Percentiles rank a stretch among this genome's conserved stretches.
These are phyloP conservation scores for Chaetomium globosum DNA, from an alignment of 2,329 filamentous ascomycete species.

Conservation along the genomic window DNA sequence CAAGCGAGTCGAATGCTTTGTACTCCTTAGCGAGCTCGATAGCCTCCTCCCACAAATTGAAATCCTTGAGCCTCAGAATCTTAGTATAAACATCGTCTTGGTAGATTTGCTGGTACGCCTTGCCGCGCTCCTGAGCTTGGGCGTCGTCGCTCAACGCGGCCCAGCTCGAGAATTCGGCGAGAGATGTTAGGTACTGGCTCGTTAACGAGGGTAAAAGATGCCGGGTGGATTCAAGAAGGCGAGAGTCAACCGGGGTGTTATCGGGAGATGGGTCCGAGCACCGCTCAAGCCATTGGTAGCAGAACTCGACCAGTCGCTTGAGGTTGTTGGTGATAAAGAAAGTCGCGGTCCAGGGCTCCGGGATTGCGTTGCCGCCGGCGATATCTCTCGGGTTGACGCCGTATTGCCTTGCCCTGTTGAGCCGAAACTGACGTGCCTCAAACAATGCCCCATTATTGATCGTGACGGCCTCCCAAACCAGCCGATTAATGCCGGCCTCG, in stretches of 20 bases:
- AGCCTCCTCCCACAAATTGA: conserved; percentile 60
- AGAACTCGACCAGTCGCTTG: conserved; percentile 62
- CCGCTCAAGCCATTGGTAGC: conserved; percentile 57
- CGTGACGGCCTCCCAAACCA: conserved; percentile 68
- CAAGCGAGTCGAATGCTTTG: conserved; percentile 57
- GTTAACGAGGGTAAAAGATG: conserved; percentile 55
- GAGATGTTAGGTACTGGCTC: conserved; percentile 57
- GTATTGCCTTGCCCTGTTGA: conserved; percentile 69
- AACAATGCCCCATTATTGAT: conserved; percentile 70
- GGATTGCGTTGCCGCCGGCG: conserved; percentile 67
- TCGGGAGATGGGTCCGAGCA: conserved; percentile 42
- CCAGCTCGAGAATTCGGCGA: conserved; percentile 58
- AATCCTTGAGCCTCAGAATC: conserved; percentile 56
- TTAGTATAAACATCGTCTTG: conserved; percentile 53
- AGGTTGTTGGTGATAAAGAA: conserved; percentile 63
- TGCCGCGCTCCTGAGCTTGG: conserved; percentile 47
- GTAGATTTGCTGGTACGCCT: conserved; percentile 54
- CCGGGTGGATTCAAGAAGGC: conserved; percentile 51
- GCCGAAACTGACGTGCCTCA: conserved; percentile 70
- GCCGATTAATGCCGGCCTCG: conserved; percentile 55
- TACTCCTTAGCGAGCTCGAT: conserved; percentile 63
- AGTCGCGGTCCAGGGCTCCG: conserved; percentile 84
- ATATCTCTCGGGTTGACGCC: conserved; percentile 68
- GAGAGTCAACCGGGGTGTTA: conserved; percentile 41
- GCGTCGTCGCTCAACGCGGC: conserved; percentile 50